Evolutionary conservation across 352 stramenopile genomes (phyloP), one percentile per base, ranked within the genome.

Genomic region (Phytophthora pisi): DNA sequence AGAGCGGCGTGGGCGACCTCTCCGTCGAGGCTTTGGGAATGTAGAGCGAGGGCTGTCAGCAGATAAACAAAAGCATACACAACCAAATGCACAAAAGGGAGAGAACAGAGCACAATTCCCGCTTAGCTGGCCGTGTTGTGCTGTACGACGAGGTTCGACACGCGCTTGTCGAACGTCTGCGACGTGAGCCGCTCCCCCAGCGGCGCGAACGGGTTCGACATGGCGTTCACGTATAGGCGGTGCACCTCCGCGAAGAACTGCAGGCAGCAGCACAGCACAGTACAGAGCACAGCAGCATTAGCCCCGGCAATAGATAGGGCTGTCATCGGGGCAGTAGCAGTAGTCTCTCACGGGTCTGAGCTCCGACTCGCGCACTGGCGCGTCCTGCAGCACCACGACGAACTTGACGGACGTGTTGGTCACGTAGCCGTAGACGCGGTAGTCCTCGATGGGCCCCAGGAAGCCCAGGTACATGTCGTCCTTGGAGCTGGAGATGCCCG

Each of bases 401-500:
- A 95, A 84, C 73, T 96, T 96, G 69, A 91, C 77, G 10, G 83
- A 86, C 55, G 86, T 94, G 75, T 95, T 96, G 66, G 88, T 95
- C 52, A 95, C 83, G 67, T 96, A 96, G 18, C 78, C 86, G 47
- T 93, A 96, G 66, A 92, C 84, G 59, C 85, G 79, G 66, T 93
- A 96, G 77, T 96, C 88, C 54, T 96, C 88, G 36, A 96, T 87
- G 9, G 88, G 84, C 0, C 85, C 86, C 4, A 96, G 81, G 56
- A 94, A 95, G 16, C 88, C 88, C 46, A 96, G 66, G 51, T 91
- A 95, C 88, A 95, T 92, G 74, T 96, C 85, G 68, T 96, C 82
- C 53, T 91, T 91, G 42, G 82, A 75, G 30, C 64, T 74, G 18
- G 70, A 81, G 38, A 77, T 72, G 40, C 81, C 75, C 36, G 79